phyloP scores from a whole-genome alignment of 1,284 basidiomycete genomes.

The Agroathelia rolfsii region DNA sequence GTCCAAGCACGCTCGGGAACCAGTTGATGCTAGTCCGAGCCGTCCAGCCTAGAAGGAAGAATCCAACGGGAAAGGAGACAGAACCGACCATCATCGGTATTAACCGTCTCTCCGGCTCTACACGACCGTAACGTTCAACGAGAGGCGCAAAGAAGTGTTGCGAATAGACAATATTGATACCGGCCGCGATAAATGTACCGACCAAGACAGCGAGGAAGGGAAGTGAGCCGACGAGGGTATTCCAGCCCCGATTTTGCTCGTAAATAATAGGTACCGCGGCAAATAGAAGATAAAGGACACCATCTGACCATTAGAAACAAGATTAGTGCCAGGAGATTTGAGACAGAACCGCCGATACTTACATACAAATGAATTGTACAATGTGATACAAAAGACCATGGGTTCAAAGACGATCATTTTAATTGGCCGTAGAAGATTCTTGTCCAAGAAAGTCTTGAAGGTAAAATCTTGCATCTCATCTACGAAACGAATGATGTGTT shows the following conservation, averaged over 20 bases:
- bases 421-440: no score
- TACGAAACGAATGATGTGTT: no score
- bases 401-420: no score
- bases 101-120: background rate
- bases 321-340: no score
- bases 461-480: no score
- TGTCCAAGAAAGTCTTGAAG: no score
- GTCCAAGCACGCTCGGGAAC: conserved; percentile 18
- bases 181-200: conserved; percentile 20
- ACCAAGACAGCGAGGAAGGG: conserved; percentile 24
- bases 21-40: conserved; percentile 14
- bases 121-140: background rate
- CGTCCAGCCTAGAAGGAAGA: conserved; percentile 1
- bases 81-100: background rate
- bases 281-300: conserved; percentile 20
- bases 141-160: background rate
- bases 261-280: conserved; percentile 23
- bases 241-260: conserved; percentile 19
- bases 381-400: no score
- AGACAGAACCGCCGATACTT: no score
- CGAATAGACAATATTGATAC: conserved; percentile 20
- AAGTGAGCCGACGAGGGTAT: conserved; percentile 17
- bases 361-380: no score
- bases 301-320: no score
- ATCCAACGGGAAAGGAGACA: background rate